A percentile compares a stretch with the other conserved stretches of the same genome.
Evolutionary conservation across 2,329 filamentous ascomycete genomes (phyloP).

Genomic region (Venturia nashicola): DNA sequence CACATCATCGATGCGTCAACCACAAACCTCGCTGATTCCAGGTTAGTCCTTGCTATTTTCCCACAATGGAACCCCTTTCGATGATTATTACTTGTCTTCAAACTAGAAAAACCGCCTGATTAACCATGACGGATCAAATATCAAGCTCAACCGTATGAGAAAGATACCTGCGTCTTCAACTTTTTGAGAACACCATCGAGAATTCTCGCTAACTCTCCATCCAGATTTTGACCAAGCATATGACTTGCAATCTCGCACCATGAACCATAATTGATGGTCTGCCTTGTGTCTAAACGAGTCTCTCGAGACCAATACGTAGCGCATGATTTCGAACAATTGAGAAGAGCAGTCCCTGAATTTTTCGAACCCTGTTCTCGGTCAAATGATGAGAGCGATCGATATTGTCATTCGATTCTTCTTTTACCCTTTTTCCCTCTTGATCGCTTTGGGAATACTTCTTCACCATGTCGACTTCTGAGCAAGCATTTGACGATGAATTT

Average conservation of each 20-base stretch:
- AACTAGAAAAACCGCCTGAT: constrained; percentile 4
- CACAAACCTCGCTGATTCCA: neutral
- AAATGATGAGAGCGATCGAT: neutral
- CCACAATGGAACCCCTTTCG: neutral
- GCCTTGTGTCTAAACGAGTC: neutral
- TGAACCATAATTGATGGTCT: neutral
- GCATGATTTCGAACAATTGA: neutral
- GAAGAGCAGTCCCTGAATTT: neutral
- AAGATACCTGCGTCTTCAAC: neutral
- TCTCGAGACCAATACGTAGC: neutral
- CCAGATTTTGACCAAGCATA: neutral
- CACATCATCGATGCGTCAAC: neutral
- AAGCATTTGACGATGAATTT: constrained; percentile 19
- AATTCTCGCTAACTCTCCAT: neutral
- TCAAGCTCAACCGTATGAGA: constrained; percentile 5
- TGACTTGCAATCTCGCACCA: neutral
- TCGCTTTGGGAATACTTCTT: neutral
- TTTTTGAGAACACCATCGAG: too few relatives aligned
- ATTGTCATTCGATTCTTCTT: neutral
- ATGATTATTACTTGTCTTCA: constrained; percentile 5
- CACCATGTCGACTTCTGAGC: neutral
- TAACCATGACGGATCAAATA: constrained; percentile 3
- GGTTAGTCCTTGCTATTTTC: neutral
- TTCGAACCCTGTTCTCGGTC: neutral
- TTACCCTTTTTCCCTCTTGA: neutral